Evolutionary conservation across 1,139 yeast genomes (phyloP).

Genomic region (Zygosaccharomyces pseudobailii): DNA sequence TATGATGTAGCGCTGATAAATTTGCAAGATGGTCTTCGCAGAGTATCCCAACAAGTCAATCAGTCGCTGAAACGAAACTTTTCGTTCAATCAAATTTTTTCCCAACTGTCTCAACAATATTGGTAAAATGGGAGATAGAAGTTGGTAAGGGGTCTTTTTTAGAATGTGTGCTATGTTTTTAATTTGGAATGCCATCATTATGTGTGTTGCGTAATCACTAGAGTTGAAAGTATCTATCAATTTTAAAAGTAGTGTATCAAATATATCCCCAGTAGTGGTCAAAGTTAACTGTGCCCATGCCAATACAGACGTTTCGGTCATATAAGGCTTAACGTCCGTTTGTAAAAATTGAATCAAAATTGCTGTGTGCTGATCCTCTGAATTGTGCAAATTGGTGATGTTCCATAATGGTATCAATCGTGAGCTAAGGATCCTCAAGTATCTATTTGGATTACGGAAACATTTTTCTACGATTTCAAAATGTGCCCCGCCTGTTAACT

Average conservation of each 20-base stretch:
- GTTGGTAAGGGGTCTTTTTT: conserved; percentile 56
- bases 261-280: conserved; percentile 30
- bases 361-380: conserved; percentile 27
- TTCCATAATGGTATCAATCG: conserved; percentile 33
- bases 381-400: conserved; percentile 19
- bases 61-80: conserved; percentile 53
- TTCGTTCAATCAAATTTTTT: conserved; percentile 45
- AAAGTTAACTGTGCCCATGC: conserved; percentile 30
- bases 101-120: conserved; percentile 65
- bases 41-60: conserved; percentile 64
- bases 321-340: conserved; percentile 11
- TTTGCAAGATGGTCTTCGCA: conserved; percentile 53
- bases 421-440: conserved; percentile 47
- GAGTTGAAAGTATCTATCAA: conserved; percentile 31
- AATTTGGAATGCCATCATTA: conserved; percentile 32
- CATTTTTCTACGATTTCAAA: conserved; percentile 26
- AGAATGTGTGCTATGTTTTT: conserved; percentile 39
- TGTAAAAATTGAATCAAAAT: conserved; percentile 26
- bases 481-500: conserved; percentile 8
- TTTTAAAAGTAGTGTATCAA: conserved; percentile 30
- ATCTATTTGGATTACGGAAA: conserved; percentile 42
- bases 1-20: conserved; percentile 70
- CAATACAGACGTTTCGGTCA: conserved; percentile 27
- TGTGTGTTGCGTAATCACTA: conserved; percentile 26
- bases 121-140: conserved; percentile 75